Percentiles rank a stretch among this genome's conserved stretches.
Conservation (phyloP, 352 stramenopile species). For the Pythium rishiriense region DNA sequence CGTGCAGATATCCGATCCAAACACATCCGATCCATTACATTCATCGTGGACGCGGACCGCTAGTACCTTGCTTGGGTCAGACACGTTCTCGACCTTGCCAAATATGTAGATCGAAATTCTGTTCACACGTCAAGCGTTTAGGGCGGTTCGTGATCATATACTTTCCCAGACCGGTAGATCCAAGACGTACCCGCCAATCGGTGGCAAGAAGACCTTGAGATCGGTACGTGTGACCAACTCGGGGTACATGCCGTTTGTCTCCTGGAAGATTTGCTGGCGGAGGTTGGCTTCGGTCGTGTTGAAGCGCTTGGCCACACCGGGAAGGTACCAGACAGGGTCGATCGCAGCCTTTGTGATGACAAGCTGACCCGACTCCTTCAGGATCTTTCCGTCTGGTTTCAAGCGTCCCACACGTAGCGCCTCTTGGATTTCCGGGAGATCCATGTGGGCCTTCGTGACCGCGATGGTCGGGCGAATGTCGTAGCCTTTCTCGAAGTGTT, state of each 20-base stretch:
- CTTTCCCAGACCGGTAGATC: too few relatives aligned
- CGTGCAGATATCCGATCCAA: constrained; percentile 99
- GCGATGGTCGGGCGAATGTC: constrained; percentile 99
- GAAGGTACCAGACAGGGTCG: constrained; percentile 99
- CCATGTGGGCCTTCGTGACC: constrained; percentile 96
- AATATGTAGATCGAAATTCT: constrained; percentile 98
- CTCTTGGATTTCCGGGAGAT: constrained; percentile 98
- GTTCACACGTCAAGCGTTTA: neutral
- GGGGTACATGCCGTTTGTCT: constrained; percentile 99
- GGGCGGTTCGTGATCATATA: too few relatives aligned
- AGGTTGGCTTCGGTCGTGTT: constrained; percentile 95
- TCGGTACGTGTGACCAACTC: constrained; percentile 98
- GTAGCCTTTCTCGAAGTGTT: constrained; percentile 90
- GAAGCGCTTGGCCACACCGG: constrained; percentile 98
- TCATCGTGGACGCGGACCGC: constrained; percentile 99
- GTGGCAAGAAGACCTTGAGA: constrained; percentile 98
- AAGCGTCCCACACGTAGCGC: constrained; percentile 92
- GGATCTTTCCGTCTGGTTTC: constrained; percentile 95
- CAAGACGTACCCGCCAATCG: constrained; percentile 95
- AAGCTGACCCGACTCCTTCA: constrained; percentile 89
- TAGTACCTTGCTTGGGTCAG: constrained; percentile 96
- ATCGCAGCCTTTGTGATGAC: constrained; percentile 97
- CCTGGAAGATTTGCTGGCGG: constrained; percentile 97
- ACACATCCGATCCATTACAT: constrained; percentile 98
- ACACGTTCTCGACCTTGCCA: constrained; percentile 95